These are phyloP conservation scores for Zygnema circumcarinatum DNA, from an alignment of 139 green algal genomes.

Conservation along the genomic window DNA sequence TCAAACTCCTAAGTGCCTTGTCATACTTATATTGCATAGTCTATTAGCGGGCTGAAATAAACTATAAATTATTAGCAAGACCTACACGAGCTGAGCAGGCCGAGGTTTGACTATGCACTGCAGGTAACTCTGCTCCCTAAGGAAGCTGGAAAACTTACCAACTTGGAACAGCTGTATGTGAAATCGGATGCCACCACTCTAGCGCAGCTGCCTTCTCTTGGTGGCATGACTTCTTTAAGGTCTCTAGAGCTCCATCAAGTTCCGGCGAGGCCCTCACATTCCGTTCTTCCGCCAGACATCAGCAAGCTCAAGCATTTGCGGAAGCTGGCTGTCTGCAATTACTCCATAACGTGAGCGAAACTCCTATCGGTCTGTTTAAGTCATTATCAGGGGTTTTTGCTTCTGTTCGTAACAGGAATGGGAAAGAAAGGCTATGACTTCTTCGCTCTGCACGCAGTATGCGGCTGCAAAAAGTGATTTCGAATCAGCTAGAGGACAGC, in stretches of 20 bases:
- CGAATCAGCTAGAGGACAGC: too few species aligned
- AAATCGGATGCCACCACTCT: neutral
- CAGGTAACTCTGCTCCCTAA: neutral
- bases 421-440: too few species aligned
- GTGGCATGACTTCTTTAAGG: neutral
- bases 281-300: neutral
- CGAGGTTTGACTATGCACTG: too few species aligned
- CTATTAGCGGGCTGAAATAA: too few species aligned
- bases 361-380: too few species aligned
- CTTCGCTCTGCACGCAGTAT: too few species aligned
- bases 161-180: neutral
- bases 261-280: neutral
- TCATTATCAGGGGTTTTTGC: too few species aligned
- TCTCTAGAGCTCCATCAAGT: slow-evolving; percentile 7
- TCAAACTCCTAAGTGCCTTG: neutral
- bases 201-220: neutral
- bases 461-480: too few species aligned
- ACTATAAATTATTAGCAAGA: too few species aligned
- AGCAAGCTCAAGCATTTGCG: neutral
- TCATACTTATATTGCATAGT: too few species aligned
- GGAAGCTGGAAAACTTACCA: neutral
- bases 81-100: too few species aligned
- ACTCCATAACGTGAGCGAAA: slow-evolving; percentile 11
- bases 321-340: slow-evolving; percentile 13
- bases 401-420: too few species aligned